These are phyloP conservation scores for Fraxinus floribunda DNA, from an alignment of 305 asterid genomes.

Conservation along the genomic window DNA sequence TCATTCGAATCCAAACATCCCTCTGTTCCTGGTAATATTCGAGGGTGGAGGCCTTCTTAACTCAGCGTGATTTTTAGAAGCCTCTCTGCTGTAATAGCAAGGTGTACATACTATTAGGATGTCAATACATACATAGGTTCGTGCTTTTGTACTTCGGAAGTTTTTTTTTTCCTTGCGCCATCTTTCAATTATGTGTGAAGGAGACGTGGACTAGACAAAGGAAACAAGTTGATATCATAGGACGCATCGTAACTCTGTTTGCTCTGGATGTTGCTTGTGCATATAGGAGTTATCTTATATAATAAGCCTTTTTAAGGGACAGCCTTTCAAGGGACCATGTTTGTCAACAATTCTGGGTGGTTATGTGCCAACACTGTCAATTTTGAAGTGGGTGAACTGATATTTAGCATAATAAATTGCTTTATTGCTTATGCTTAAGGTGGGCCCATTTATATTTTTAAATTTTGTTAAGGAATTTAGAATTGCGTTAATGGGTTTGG, in stretches of 20 bases:
- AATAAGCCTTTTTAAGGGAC: no score
- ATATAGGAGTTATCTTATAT: not conserved
- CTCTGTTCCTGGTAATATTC: slow-evolving; percentile 8
- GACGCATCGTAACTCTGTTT: not conserved
- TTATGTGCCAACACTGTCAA: not conserved
- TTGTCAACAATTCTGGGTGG: not conserved
- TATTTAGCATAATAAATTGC: not conserved
- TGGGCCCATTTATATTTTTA: no score
- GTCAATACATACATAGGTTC: not conserved
- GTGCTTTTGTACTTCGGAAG: not conserved
- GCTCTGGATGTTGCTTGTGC: not conserved
- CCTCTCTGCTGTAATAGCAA: not conserved
- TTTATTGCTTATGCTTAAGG: no score
- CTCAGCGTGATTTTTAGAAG: not conserved
- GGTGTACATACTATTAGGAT: not conserved
- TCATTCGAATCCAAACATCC: not conserved
- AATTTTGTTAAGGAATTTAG: no score
- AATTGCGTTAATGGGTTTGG: no score
- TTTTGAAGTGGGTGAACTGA: not conserved
- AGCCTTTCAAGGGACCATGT: not conserved
- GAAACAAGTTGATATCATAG: not conserved
- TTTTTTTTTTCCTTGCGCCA: not conserved
- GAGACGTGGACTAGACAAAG: not conserved
- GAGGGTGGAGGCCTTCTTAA: slow-evolving; percentile 14
- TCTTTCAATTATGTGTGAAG: not conserved